A percentile compares a stretch with the other conserved stretches of the same genome.
Conservation (phyloP, 2,329 filamentous ascomycete species). For the Microcyclospora pomicola region DNA sequence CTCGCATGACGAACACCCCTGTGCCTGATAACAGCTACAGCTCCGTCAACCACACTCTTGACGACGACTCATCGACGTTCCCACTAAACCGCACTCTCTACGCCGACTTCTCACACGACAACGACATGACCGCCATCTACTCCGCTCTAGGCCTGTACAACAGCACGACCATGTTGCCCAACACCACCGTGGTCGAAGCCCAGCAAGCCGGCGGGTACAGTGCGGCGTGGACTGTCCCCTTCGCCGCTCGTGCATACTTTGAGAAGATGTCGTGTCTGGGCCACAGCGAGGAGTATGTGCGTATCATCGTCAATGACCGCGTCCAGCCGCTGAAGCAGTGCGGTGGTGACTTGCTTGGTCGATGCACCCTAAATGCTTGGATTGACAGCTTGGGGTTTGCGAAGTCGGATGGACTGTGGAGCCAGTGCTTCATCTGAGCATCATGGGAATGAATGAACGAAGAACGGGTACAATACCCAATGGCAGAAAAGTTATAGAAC, state of each 20-base stretch:
- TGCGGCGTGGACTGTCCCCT: constrained; percentile 67
- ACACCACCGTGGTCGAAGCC: constrained; percentile 35
- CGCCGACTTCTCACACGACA: constrained; percentile 87
- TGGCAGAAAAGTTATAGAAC: neutral
- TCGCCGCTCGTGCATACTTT: constrained; percentile 67
- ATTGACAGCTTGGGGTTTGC: constrained; percentile 65
- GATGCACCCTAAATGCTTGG: constrained; percentile 57
- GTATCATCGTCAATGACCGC: constrained; percentile 71
- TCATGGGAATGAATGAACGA: neutral
- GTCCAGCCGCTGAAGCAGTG: constrained; percentile 62
- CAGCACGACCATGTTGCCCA: constrained; percentile 37
- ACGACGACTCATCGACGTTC: constrained; percentile 53
- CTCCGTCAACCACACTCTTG: constrained; percentile 63
- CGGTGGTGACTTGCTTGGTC: constrained; percentile 52
- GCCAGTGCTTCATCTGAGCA: constrained; percentile 37
- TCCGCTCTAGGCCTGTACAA: constrained; percentile 70
- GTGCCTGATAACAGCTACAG: constrained; percentile 65
- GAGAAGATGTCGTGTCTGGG: constrained; percentile 66
- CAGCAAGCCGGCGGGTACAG: constrained; percentile 52
- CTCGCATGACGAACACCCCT: constrained; percentile 55
- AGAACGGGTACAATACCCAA: neutral
- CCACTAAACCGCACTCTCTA: constrained; percentile 56
- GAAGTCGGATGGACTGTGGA: constrained; percentile 58
- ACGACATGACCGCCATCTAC: constrained; percentile 66
- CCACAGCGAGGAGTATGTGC: constrained; percentile 54